phyloP scores from a whole-genome alignment of 139 green algal genomes.

The Pleodorina starrii region DNA sequence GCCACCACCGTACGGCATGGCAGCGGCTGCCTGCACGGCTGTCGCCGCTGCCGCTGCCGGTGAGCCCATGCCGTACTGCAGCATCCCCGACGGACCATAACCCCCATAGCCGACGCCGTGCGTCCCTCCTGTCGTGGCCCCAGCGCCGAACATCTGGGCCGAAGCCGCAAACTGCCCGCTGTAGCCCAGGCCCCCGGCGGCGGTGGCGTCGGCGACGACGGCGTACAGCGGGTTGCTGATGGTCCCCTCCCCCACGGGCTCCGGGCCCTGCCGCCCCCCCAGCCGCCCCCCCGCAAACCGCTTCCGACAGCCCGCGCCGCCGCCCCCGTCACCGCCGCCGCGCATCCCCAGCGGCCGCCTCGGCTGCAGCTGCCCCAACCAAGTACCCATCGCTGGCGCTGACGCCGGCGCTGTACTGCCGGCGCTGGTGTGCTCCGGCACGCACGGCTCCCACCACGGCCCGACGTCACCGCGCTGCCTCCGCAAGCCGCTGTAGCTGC shows the following conservation, averaged over 20 bases:
- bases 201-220: neutral
- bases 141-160: neutral
- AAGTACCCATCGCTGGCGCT: neutral
- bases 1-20: slow-evolving; percentile 7
- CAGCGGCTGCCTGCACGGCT: neutral
- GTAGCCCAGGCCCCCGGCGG: neutral
- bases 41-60: neutral
- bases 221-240: slow-evolving; percentile 20
- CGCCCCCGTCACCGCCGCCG: neutral
- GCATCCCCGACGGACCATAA: neutral
- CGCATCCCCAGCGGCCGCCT: neutral
- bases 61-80: slow-evolving; percentile 21
- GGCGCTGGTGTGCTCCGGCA: too few species aligned
- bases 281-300: neutral
- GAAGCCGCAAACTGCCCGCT: neutral
- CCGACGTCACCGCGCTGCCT: too few species aligned
- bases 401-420: too few species aligned
- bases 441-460: neutral
- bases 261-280: neutral
- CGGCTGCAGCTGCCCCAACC: neutral
- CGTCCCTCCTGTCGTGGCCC: neutral
- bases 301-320: neutral
- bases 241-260: slow-evolving; percentile 4
- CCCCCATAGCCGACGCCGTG: too few species aligned
- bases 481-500: too few species aligned